Base-by-base conservation (phyloP, 1,284 basidiomycete genomes). In the Cryptococcus deneoformans region DNA sequence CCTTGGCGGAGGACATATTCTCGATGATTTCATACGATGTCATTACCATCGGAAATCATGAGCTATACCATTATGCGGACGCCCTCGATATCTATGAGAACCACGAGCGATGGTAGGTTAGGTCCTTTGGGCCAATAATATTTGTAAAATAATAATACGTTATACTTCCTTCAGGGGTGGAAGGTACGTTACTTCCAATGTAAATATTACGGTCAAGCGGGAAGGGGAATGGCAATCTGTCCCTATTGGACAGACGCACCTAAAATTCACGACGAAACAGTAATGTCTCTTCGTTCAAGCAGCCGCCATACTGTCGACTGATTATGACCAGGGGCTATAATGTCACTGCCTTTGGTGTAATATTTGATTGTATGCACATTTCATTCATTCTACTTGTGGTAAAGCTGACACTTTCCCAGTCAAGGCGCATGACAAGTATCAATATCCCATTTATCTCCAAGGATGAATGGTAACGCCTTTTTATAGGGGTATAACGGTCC, bases 31-130 rank as follows among this genome's bases (percentile, higher is more conserved):
- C 87, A 0, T 94, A 92, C 70, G 92, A 95, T 70, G 68, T 92
- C 7, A 83, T 93, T 66, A 80, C 89, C 0, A 90, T 93, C 58
- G 92, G 92, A 69, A 94, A 94, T 68, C 91, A 94, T 68, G 92
- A 94, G 77, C 77, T 94, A 38, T 94, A 93, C 77, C 81, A 84
- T 60, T 92, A 91, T 70, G 82, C 79, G 4, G 84, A 89, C 67
- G 84, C 90, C 0, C 81, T 85, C 47, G 88, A 91, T 73, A 87
- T 90, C 83, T 87, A 89, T 75, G 80, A 84, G 56, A 87, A 89
- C 73, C 90, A 89, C 12, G 57, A 58, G 16, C 59, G 61, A 46
- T 75, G 72, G 75, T 70, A 52, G 58, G 69, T 68, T 70, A 46
- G 37, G 66, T 55, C 60, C 44, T 54, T 29, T 45, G 70, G 72